Conservation (phyloP, 768 basidiomycete genomes). For the Scleroderma citrinum region DNA sequence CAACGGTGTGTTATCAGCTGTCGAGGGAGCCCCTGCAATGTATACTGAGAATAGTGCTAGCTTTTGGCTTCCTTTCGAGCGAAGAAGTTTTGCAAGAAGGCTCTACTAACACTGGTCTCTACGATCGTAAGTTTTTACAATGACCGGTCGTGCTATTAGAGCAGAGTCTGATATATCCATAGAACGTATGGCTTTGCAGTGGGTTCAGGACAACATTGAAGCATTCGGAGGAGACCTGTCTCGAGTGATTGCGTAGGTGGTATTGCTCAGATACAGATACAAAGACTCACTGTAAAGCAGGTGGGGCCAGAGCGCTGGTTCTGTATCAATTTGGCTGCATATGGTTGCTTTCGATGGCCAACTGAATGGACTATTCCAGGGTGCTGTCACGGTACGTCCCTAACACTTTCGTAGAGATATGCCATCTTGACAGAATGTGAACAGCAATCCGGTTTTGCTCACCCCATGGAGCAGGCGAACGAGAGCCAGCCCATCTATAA, state of each 20-base stretch:
- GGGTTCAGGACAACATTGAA: conserved; percentile 38
- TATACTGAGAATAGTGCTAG: not conserved
- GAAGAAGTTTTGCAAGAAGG: conserved; percentile 32
- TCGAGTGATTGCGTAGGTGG: conserved; percentile 30
- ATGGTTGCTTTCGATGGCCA: conserved; percentile 13
- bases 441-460: conserved; percentile 1
- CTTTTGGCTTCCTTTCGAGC: conserved; percentile 35
- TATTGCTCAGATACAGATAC: conserved; percentile 7
- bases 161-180: not conserved
- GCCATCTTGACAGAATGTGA: conserved; percentile 3
- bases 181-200: conserved; percentile 37
- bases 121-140: conserved; percentile 31
- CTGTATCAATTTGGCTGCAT: conserved; percentile 25
- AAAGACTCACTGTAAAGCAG: not conserved
- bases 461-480: conserved; percentile 3
- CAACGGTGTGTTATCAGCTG: conserved; percentile 15
- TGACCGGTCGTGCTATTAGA: not conserved
- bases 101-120: conserved; percentile 40
- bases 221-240: conserved; percentile 40
- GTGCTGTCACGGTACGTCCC: conserved; percentile 4
- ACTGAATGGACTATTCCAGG: conserved; percentile 10
- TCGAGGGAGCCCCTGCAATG: no score
- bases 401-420: not conserved
- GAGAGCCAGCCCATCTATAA: conserved; percentile 18
- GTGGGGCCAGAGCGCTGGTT: conserved; percentile 33